Evolutionary conservation across 108 stramenopile species (phyloP).

Genomic region (Fragilariopsis cylindrus): DNA sequence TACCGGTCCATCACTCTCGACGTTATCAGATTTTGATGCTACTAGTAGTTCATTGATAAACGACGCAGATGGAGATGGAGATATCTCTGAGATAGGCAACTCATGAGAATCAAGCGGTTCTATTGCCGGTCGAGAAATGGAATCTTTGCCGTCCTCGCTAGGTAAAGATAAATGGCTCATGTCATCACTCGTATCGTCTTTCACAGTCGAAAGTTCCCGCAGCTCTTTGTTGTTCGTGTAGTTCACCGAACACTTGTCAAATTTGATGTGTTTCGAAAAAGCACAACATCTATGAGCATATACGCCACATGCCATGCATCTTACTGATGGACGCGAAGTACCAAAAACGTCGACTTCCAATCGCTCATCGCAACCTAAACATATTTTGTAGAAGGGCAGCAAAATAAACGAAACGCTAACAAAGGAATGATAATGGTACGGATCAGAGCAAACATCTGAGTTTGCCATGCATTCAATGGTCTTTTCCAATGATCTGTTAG

Average conservation of each 20-base stretch:
- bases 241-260: slow-evolving; percentile 11
- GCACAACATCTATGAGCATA: slow-evolving; percentile 80
- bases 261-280: slow-evolving; percentile 29
- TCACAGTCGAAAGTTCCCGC: slow-evolving; percentile 19
- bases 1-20: neutral
- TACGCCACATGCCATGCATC: slow-evolving; percentile 67
- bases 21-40: slow-evolving; percentile 13
- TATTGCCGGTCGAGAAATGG: too few species aligned
- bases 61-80: slow-evolving; percentile 26
- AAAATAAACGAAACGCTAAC: slow-evolving; percentile 46
- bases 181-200: neutral
- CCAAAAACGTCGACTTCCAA: slow-evolving; percentile 22
- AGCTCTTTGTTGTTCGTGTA: slow-evolving; percentile 12
- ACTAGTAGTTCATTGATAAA: slow-evolving; percentile 28
- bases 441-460: slow-evolving; percentile 30
- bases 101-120: too few species aligned
- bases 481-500: slow-evolving; percentile 1
- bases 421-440: slow-evolving; percentile 73
- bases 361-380: slow-evolving; percentile 54
- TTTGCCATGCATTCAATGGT: neutral
- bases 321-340: slow-evolving; percentile 41
- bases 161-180: too few species aligned
- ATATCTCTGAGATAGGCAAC: too few species aligned
- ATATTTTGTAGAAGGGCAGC: slow-evolving; percentile 46
- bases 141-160: too few species aligned